Evolutionary conservation across 805 yeast genomes (phyloP), one percentile per base, ranked within the genome.

Genomic region (Saccharomycopsis fodiens): DNA sequence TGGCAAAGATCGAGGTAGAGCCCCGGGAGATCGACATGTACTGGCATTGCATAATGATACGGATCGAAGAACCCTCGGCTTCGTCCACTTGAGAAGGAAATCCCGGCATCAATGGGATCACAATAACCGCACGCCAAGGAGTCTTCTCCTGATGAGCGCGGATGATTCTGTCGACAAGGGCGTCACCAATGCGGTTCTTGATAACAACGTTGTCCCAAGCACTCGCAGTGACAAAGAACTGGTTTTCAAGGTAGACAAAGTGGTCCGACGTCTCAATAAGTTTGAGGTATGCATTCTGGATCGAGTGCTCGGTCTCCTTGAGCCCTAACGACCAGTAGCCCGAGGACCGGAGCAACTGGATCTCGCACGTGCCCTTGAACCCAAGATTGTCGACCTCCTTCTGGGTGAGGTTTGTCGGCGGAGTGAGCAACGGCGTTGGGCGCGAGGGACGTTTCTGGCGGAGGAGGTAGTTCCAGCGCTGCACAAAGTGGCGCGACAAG

Each of bases 91-190:
- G 85, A 22, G 95, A 80, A 57, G 84, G 93, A 61, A 94, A 93
- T 0, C 98, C 99, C 1, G 99, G 99, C 93, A 93, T 87, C 54
- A 93, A 69, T 2, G 99, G 99, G 52, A 93, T 87, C 8, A 93
- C 73, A 50, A 93, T 82, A 21, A 87, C 76, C 1, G 97, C 97
- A 52, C 80, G 81, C 99, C 99, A 93, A 8, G 68, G 62, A 44
- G 78, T 82, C 3, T 78, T 77, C 49, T 81, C 84, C 49, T 76
- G 74, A 58, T 85, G 84, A 0, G 98, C 98, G 39, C 88, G 73
- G 29, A 89, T 83, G 45, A 91, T 89, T 57, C 99, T 73, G 61
- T 93, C 97, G n/a, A 93, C 97, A 38, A 93, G 69, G 0, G 99
- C 99, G 69, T 91, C 96, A 35, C 96, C 98, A 53, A 93, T 84